Evolutionary conservation across 148 eudicot genomes (phyloP).

Genomic region (Fagopyrum homotropicum): DNA sequence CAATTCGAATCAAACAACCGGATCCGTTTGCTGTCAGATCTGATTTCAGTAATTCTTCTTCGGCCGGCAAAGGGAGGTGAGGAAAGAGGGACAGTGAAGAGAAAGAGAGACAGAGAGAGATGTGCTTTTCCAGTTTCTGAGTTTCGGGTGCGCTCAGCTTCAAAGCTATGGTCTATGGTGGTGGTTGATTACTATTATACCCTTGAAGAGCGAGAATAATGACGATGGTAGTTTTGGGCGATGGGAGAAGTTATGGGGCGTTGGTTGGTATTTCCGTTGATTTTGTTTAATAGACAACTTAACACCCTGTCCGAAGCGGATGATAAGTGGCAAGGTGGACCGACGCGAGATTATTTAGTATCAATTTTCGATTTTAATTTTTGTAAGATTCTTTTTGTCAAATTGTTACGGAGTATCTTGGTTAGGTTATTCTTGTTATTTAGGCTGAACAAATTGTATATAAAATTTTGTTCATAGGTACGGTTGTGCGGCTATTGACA

Average conservation of each 20-base stretch:
- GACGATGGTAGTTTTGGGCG: neutral
- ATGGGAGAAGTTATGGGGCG: neutral
- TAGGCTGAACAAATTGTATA: no score
- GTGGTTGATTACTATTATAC: neutral
- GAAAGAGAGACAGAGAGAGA: conserved; percentile 9
- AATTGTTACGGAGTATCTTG: no score
- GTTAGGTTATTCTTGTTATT: no score
- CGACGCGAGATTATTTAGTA: neutral
- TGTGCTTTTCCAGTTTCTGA: neutral
- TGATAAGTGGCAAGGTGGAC: conserved; percentile 6
- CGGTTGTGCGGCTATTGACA: no score
- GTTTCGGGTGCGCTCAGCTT: neutral
- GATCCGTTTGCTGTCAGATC: conserved; percentile 9
- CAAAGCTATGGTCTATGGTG: neutral
- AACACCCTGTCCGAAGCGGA: conserved; percentile 5
- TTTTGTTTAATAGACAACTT: neutral
- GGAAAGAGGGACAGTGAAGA: neutral
- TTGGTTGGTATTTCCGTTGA: neutral
- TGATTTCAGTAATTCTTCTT: neutral
- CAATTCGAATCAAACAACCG: neutral
- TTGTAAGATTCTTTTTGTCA: no score
- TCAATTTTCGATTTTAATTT: neutral
- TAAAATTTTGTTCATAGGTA: no score
- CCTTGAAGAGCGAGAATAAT: neutral
- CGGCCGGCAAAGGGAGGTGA: conserved; percentile 2